A percentile compares a stretch with the other conserved stretches of the same genome.
phyloP scores from a whole-genome alignment of 805 yeast species.

The Cyberlindnera mycetangii region DNA sequence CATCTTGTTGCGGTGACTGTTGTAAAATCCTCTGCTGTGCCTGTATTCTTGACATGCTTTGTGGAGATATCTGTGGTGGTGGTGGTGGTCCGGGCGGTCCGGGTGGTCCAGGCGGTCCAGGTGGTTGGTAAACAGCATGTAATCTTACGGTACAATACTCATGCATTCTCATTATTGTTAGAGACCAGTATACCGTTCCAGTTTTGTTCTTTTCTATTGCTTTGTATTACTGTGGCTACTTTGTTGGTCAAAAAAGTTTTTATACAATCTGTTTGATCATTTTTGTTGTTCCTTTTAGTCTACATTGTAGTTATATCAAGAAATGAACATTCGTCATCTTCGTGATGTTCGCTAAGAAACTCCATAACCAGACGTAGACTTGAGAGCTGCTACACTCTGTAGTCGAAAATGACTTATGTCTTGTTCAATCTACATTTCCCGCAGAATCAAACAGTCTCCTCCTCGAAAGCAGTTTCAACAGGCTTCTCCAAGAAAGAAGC shows the following conservation, averaged over 20 bases:
- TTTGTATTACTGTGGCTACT: background rate
- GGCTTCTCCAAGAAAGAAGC: conserved; percentile 95
- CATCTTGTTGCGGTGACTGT: conserved; percentile 24
- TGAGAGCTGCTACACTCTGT: too few relatives aligned
- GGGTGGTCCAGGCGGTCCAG: conserved; percentile 11
- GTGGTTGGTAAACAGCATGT: conserved; percentile 2
- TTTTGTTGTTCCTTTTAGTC: background rate
- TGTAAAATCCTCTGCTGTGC: conserved; percentile 25
- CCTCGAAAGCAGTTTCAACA: conserved; percentile 90
- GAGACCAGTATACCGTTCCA: too few relatives aligned
- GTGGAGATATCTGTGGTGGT: conserved; percentile 17
- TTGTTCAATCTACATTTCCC: too few relatives aligned
- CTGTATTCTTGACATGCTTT: conserved; percentile 20
- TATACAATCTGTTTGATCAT: background rate
- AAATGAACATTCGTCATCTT: background rate
- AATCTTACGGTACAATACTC: too few relatives aligned
- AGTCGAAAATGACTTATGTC: too few relatives aligned
- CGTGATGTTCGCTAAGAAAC: background rate
- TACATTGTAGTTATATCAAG: background rate
- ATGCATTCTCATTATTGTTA: background rate
- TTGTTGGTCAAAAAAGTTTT: too few relatives aligned
- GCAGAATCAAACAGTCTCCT: conserved; percentile 39
- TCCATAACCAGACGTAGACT: too few relatives aligned
- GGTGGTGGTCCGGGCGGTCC: conserved; percentile 10
- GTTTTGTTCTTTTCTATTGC: too few relatives aligned